Conservation (phyloP, 2,329 filamentous ascomycete species). For the Alternaria burnsii region DNA sequence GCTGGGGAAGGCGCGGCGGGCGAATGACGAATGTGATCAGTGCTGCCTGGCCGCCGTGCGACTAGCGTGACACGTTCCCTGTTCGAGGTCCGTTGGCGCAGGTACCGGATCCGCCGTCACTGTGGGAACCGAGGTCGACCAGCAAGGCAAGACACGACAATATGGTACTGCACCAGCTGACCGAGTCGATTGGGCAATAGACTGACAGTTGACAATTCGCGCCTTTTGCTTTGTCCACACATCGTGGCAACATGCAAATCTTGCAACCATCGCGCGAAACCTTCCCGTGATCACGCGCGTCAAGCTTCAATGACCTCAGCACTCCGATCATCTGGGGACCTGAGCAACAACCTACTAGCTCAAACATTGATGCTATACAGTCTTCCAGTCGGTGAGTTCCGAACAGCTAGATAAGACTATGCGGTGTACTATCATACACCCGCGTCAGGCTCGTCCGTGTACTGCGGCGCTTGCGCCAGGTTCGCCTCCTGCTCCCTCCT, state of each 20-base stretch:
- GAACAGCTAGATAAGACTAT: neutral
- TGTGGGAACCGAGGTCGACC: conserved; percentile 1
- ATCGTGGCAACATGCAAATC: neutral
- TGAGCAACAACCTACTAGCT: neutral
- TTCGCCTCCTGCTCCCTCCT: conserved; percentile 37
- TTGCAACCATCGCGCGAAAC: neutral
- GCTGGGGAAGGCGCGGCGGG: conserved; percentile 16
- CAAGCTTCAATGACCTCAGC: conserved; percentile 15
- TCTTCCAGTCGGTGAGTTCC: neutral
- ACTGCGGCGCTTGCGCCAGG: conserved; percentile 28
- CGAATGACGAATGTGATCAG: conserved; percentile 18
- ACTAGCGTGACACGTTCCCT: conserved; percentile 20
- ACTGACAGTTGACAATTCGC: no score
- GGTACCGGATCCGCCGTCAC: conserved; percentile 1
- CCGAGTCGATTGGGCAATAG: no score
- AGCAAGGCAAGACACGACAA: neutral
- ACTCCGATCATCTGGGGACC: neutral
- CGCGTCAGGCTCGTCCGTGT: conserved; percentile 42
- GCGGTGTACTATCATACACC: conserved; percentile 22
- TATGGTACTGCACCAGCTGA: neutral
- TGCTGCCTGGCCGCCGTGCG: conserved; percentile 11
- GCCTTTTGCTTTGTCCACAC: neutral
- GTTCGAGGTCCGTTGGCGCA: conserved; percentile 6
- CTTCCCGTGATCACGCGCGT: neutral
- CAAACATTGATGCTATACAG: neutral